Evolutionary conservation across 2,329 filamentous ascomycete genomes (phyloP), one percentile per base, ranked within the genome.

Genomic region (Davidsoniella virescens): DNA sequence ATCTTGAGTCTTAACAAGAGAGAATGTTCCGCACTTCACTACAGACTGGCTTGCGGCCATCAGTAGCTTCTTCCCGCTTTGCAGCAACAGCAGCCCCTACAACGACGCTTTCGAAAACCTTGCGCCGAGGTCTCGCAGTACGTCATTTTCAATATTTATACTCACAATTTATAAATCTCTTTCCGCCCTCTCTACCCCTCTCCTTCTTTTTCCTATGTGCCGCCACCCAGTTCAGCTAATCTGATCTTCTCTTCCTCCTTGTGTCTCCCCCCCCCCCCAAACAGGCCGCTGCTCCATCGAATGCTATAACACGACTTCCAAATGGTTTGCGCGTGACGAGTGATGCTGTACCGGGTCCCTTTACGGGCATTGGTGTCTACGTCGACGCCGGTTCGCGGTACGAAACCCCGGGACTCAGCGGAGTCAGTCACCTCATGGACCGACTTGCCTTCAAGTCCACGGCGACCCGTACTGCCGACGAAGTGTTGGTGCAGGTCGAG

Each of bases 261-360:
- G n/a, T 10, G 20, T 4, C 20, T 14, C 3, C n/a, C 17, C 9
- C 29, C 14, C 3, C n/a, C 17, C 9, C 29, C 14, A 10, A 20
- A 8, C 33, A 14, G 23, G 14, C 25, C 66, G 65, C 88, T 96
- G 62, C 86, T 87, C 12, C 80, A 94, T 56, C 77, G 94, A 59
- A 87, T 95, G 64, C 72, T 57, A 82, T 96, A 59, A 94, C 88
- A 6, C 88, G 82, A 1, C 77, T 98, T 14, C 71, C 87, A 46
- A 98, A 98, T 73, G 92, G 92, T 61, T 70, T 98, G 56, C 85
- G 90, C 52, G 87, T 98, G 53, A 92, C 92, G 20, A 94, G 90
- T 42, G 92, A 98, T 64, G 87, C 88, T 51, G 75, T 96, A 9
- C 88, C 90, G 1, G 92, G 92, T 40, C 88, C 88, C 58, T 98